Base-by-base conservation (phyloP, 2,329 filamentous ascomycete genomes). In the Diplodia mutila region DNA sequence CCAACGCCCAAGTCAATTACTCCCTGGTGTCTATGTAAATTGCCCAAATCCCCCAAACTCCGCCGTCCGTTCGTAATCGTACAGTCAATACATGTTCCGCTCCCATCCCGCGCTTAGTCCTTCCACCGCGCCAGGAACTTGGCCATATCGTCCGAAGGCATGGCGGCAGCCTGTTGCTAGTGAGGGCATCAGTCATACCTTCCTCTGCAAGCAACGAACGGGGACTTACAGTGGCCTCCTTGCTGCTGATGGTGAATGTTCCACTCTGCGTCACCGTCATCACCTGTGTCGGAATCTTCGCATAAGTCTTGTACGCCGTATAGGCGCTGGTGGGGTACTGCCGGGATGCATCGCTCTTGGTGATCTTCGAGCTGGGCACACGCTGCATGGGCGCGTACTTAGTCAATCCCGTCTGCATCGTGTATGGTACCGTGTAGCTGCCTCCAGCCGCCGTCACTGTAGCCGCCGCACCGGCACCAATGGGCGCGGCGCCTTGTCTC, bases 361-460 rank as follows among this genome's bases (percentile, higher is more conserved):
- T 86, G 69, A 89, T 88, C 72, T 85, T 86, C 5, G 84, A 88
- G 12, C 83, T 82, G 2, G 87, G 86, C n/a, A 84, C 79, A 61
- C 83, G 82, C 69, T 87, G 85, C 85, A 88, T 86, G 1, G 87
- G 87, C 14, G 87, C 87, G 74, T 87, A 90, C 73, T 84, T 84
- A 4, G 85, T 88, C 34, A 80, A 73, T 1, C 87, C 87, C 0
- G 82, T 85, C 74, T 90, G 87, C 71, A 84, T 77, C 3, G 80
- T 81, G 71, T 88, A 89, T 4, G 85, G 83, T 8, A 88, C 76
- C 1, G 73, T 79, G 69, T 70, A 79, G 72, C 66, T 61, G 72
- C 72, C 48, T 68, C 75, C 70, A 69, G 77, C 66, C 68, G 74
- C 69, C 69, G 76, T 69, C 68, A 71, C 57, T 73, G 75, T 55